phyloP scores from a whole-genome alignment of 495 filamentous ascomycete species.

The Baudoinia panamericana region DNA sequence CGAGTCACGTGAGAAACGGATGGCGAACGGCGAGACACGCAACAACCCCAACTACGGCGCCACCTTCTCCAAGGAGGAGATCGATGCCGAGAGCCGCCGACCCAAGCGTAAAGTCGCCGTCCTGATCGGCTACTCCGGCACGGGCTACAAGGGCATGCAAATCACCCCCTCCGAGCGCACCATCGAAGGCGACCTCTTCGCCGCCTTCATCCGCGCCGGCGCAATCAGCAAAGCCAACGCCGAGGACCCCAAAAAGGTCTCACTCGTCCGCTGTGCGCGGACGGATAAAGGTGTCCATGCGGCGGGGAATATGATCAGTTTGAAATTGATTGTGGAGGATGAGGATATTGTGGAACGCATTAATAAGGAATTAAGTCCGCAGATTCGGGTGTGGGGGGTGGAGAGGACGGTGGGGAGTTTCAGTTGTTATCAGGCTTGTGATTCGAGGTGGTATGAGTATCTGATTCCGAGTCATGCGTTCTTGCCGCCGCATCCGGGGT shows the following conservation, averaged over 20 bases:
- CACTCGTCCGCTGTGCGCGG: conserved; percentile 80
- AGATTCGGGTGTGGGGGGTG: conserved; percentile 90
- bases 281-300: conserved; percentile 98
- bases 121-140: conserved; percentile 86
- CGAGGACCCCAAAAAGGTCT: conserved; percentile 90
- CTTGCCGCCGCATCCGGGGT: conserved; percentile 79
- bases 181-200: conserved; percentile 93
- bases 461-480: conserved; percentile 84
- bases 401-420: conserved; percentile 72
- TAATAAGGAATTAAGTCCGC: conserved; percentile 67
- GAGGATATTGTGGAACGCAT: conserved; percentile 75
- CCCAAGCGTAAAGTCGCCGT: conserved; percentile 95
- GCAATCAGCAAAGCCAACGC: conserved; percentile 95
- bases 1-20: conserved; percentile 38
- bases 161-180: conserved; percentile 62
- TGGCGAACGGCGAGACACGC: conserved; percentile 22
- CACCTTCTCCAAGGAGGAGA: conserved; percentile 61
- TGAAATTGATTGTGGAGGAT: conserved; percentile 94
- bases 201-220: conserved; percentile 74
- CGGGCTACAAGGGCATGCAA: conserved; percentile 96
- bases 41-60: conserved; percentile 38
- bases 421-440: conserved; percentile 82
- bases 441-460: conserved; percentile 92
- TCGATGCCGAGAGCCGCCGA: conserved; percentile 65
- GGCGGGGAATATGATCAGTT: conserved; percentile 85